Base-by-base conservation (phyloP, 345 rosid genomes). In the Salix brachista region DNA sequence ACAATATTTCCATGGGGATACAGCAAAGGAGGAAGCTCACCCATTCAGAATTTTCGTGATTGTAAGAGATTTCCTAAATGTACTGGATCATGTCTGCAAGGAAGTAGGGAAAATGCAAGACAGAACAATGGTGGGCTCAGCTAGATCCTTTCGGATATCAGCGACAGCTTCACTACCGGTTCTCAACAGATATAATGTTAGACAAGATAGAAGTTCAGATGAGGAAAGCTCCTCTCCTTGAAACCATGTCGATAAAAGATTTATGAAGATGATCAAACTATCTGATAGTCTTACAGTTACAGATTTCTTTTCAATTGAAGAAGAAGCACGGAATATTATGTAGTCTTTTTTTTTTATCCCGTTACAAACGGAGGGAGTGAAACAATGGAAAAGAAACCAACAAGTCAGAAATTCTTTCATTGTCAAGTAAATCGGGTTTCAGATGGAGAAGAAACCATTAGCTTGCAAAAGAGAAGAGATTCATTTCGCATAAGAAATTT, bases 1-100 rank as follows among this genome's bases (percentile, higher is more conserved):
- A 7, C 90, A 85, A 75, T 96, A 96, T 80, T 96, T 96, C 76
- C 98, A 96, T 41, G 99, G 97, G 78, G 89, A 91, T 67, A 64
- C 93, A 19, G 90, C 87, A 3, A 96, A 87, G 87, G 99, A 95
- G 87, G 99, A 88, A 89, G 97, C 98, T 61, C 99, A 95, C 80
- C 97, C 94, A 39, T 83, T 90, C 64, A 85, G 99, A 82, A 91
- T 93, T 62, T 96, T 96, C 82, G 84, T 93, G 92, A 89, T 96
- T 41, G 98, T 96, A 17, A 87, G 98, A 82, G 98, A 96, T 82
- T 93, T 96, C 80, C 89, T 93, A 7, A 87, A 84, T 10, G 77
- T 87, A 74, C 78, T 96, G 79, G 99, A 96, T 80, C 90, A 89
- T 75, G 99, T 96, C 34, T 96, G 99, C 86, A 96, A 93, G 80